Evolutionary conservation across 768 basidiomycete species (phyloP), one percentile per base, ranked within the genome.

Genomic region (Royoungia palumana): DNA sequence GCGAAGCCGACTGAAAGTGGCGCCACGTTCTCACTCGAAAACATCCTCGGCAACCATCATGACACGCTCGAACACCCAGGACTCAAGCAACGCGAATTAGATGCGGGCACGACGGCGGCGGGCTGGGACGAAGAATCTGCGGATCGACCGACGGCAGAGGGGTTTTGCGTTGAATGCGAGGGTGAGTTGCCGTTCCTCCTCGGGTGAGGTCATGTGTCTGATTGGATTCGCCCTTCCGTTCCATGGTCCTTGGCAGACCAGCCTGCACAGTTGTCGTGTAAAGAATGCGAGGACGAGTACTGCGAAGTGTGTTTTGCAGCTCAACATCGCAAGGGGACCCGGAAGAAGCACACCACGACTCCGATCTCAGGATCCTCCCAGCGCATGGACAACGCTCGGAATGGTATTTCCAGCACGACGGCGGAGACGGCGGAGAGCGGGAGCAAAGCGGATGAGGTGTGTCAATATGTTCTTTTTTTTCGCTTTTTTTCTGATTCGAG

Each of bases 221-320:
- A 49, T 20, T 37, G 24, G 22, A 25, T 13, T 16, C 20, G 41
- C 17, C 41, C 24, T 4, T 47, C 20, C 51, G 25, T 28, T 12
- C 28, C 11, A 12, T 28, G 28, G 28, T 12, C 11, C 28, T 11
- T 28, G 28, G 28, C 28, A 93, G 90, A 93, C 71, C 90, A 93
- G 64, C 89, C 90, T 47, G 87, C 88, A 5, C 79, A 88, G 60
- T 59, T 92, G 19, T 66, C 72, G 43, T 93, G 90, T 60, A 81
- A 85, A 60, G 75, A 77, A 11, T 93, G 90, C 63, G 70, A 61
- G 3, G 90, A 92, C 61, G 66, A 74, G 17, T 92, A 82, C 60
- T 92, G 90, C 51, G 85, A 90, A 61, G 90, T 93, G 20, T 93
- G 90, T 73, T 93, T 86, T 64, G 79, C 85, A 10, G 79, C 89